phyloP scores from a whole-genome alignment of 2,329 filamentous ascomycete species.

The Dothistroma pini region DNA sequence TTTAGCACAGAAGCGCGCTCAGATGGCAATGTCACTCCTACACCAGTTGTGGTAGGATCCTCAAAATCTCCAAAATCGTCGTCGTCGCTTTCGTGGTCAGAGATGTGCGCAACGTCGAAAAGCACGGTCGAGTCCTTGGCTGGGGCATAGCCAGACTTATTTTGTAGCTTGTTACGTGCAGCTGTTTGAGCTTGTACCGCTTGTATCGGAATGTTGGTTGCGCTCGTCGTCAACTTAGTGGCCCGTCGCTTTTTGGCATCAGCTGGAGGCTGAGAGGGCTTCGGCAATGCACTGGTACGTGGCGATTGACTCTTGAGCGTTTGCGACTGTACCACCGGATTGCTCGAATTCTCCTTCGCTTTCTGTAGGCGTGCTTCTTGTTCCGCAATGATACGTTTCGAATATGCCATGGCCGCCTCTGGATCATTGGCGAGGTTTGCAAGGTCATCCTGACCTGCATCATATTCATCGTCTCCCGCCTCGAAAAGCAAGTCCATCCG shows the following conservation, averaged over 20 bases:
- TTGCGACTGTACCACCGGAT: neutral
- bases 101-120: slow-evolving; percentile 34
- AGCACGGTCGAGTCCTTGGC: slow-evolving; percentile 28
- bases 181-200: slow-evolving; percentile 10
- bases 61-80: slow-evolving; percentile 38
- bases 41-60: slow-evolving; percentile 9
- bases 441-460: slow-evolving; percentile 35
- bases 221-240: slow-evolving; percentile 1
- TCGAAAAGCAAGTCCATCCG: slow-evolving; percentile 35
- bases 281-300: neutral
- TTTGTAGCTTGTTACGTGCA: slow-evolving; percentile 25
- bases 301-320: neutral
- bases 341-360: neutral
- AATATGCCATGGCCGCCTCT: slow-evolving; percentile 36
- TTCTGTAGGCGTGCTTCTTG: slow-evolving; percentile 20
- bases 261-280: neutral
- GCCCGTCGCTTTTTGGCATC: neutral
- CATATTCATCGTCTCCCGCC: slow-evolving; percentile 33
- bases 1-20: neutral
- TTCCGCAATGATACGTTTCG: slow-evolving; percentile 32
- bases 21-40: neutral
- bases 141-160: slow-evolving; percentile 26
- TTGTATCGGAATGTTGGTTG: neutral
- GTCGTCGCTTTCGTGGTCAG: slow-evolving; percentile 29
- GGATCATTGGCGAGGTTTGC: slow-evolving; percentile 33